Evolutionary conservation across 75 land plant genomes (phyloP).

Genomic region (Chamaecyparis obtusa): DNA sequence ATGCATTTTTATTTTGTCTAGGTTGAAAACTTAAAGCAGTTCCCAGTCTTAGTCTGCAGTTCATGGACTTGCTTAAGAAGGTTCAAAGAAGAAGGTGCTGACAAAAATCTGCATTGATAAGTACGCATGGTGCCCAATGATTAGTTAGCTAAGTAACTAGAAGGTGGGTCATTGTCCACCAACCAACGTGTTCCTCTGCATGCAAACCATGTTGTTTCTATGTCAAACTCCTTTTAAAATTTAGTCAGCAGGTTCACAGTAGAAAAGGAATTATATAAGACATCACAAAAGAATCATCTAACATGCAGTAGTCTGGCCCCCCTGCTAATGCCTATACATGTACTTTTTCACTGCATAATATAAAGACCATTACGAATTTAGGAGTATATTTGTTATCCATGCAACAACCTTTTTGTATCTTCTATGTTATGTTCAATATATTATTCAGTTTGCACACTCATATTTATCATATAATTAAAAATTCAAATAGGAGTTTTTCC

Average conservation of each 20-base stretch:
- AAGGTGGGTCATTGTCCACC: neutral
- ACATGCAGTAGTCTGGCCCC: neutral
- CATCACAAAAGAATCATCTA: neutral
- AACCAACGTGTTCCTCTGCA: neutral
- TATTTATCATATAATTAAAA: neutral
- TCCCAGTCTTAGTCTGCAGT: neutral
- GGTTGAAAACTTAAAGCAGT: neutral
- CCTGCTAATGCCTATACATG: neutral
- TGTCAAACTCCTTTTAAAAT: neutral
- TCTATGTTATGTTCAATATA: neutral
- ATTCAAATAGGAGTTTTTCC: neutral
- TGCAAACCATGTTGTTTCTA: neutral
- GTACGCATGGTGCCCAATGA: neutral
- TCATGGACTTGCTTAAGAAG: neutral
- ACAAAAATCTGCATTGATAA: neutral
- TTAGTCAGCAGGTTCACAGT: neutral
- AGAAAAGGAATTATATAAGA: neutral
- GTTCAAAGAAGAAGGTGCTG: neutral
- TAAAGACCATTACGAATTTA: too few species aligned
- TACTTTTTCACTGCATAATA: neutral
- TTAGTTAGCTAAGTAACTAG: neutral
- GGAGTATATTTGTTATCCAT: neutral
- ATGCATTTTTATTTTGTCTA: neutral
- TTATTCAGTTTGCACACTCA: neutral
- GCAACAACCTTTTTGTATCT: neutral